Evolutionary conservation across 2,329 filamentous ascomycete species (phyloP), one percentile per base, ranked within the genome.

Genomic region (Clonostachys chloroleuca): DNA sequence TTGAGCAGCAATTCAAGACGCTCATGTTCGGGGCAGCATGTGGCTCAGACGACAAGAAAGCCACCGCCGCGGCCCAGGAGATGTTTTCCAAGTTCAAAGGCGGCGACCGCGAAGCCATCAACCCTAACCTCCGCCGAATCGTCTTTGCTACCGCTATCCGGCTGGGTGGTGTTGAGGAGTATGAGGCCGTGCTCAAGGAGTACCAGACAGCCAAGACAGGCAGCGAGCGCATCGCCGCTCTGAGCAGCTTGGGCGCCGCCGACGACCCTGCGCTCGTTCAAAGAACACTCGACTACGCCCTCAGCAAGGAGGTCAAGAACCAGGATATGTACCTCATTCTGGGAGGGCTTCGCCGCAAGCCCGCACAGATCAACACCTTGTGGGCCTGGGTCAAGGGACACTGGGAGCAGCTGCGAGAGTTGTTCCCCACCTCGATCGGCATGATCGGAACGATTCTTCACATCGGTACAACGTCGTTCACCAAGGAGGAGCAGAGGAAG

Each of bases 381-480:
- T 30, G 24, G 24, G 24, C 65, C 16, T 97, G 89, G 88, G 77
- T 95, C 74, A 87, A 84, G 62, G 77, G 84, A 55, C 94, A 95
- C 70, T 97, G 92, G 91, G 87, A 89, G n/a, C 77, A 81, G 34
- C 74, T 97, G 40, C 80, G 83, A 64, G 83, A 87, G 75, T 85
- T 88, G 60, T 80, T 96, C 42, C 24, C 24, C 9, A 30, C 24
- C 24, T 30, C 24, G 9, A 30, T 30, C 52, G 86, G 96, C 33
- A 82, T 96, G 4, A 75, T 96, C 14, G 92, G 97, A 69, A 84
- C 92, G 43, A 96, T 95, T 68, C 71, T 99, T 57, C 84, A 88
- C 56, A 75, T 87, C 55, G 84, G 84, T 40, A 72, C 99, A 55
- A 82, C 81, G 59, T 87, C 88, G 61, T 97, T 95, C 63, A 81